Conservation (phyloP, 139 green algal genomes). For the Chlamydomonas schloesseri region DNA sequence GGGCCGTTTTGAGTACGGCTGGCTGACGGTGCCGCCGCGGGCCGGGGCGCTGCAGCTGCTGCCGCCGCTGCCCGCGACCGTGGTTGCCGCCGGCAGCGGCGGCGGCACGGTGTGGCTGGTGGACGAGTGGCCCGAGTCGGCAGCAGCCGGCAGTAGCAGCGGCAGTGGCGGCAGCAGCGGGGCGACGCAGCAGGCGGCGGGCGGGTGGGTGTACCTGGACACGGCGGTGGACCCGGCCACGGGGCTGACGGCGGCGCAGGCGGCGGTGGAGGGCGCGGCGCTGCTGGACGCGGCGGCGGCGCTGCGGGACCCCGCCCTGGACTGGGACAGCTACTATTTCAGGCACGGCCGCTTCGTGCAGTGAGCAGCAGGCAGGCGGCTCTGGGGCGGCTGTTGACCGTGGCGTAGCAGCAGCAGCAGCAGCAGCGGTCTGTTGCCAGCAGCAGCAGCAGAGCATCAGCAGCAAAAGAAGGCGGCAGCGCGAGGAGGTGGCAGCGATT, state of each 20-base stretch:
- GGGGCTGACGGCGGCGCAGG: slow-evolving; percentile 21
- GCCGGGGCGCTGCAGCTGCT: neutral
- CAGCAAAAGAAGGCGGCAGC: too few species aligned
- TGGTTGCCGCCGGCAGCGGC: neutral
- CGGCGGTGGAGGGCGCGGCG: neutral
- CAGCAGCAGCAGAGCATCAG: too few species aligned
- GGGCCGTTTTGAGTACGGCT: slow-evolving; percentile 8
- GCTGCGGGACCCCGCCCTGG: neutral
- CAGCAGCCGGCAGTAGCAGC: too few species aligned
- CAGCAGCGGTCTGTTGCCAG: too few species aligned
- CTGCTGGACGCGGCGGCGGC: neutral
- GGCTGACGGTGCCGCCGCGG: neutral
- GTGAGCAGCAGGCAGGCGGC: neutral
- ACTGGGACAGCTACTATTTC: slow-evolving; percentile 24
- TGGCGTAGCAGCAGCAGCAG: neutral
- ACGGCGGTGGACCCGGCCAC: slow-evolving; percentile 12
- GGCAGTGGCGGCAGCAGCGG: too few species aligned
- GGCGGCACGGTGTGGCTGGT: neutral
- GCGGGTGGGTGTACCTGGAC: slow-evolving; percentile 40
- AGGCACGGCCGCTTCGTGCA: neutral
- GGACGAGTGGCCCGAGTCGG: neutral
- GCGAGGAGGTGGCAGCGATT: too few species aligned
- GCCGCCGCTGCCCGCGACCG: neutral
- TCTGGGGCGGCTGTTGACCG: too few species aligned
- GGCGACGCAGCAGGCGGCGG: neutral